These are phyloP conservation scores for Epichloe gansuensis DNA, from an alignment of 2,329 filamentous ascomycete genomes.

Conservation along the genomic window DNA sequence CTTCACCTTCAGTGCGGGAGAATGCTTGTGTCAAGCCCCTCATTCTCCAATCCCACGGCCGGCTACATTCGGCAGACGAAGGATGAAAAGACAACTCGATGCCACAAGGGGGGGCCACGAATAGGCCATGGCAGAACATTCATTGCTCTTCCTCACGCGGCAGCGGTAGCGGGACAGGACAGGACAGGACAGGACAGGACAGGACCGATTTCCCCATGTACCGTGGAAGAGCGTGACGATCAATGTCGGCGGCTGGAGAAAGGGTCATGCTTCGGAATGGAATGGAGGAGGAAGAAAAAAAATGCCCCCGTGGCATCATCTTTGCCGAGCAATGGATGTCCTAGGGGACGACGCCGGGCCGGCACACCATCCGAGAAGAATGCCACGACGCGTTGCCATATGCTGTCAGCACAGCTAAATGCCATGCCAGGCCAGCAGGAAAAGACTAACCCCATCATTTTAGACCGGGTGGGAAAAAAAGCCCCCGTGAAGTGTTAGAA, in stretches of 20 bases:
- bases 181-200: conserved; percentile 12
- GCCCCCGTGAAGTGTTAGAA: no score
- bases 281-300: conserved; percentile 28
- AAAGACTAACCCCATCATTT: no score
- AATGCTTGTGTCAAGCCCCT: conserved; percentile 29
- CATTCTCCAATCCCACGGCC: conserved; percentile 34
- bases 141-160: conserved; percentile 16
- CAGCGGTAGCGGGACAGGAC: no score
- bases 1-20: conserved; percentile 26
- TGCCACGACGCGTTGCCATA: conserved; percentile 15
- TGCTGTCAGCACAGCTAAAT: conserved; percentile 4
- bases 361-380: conserved; percentile 15
- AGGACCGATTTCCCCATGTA: neutral
- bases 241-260: conserved; percentile 35
- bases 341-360: conserved; percentile 14
- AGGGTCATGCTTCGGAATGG: conserved; percentile 28
- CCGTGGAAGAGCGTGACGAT: conserved; percentile 30
- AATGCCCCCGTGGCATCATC: conserved; percentile 20
- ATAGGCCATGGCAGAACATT: conserved; percentile 18
- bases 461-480: no score
- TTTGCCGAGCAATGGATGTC: conserved; percentile 36
- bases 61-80: conserved; percentile 28
- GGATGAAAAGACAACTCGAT: conserved; percentile 23
- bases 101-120: conserved; percentile 27
- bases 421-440: neutral